These are phyloP conservation scores for Elongisporangium prolatum DNA, from an alignment of 352 stramenopile genomes.

Conservation along the genomic window DNA sequence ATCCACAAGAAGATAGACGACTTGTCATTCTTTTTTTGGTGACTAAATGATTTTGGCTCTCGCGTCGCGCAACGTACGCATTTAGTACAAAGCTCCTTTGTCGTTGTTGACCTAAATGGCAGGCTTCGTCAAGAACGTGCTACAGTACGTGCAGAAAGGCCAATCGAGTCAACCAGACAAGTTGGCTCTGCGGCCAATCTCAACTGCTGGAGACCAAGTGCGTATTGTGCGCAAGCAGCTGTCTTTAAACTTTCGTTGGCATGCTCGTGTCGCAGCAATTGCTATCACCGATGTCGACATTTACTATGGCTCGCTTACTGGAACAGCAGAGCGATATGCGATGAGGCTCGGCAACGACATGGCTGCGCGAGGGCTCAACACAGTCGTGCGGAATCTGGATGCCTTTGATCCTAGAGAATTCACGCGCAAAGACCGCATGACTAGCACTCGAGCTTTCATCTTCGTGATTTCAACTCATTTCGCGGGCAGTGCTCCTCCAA, in stretches of 20 bases:
- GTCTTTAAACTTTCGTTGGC: constrained; percentile 8
- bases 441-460: constrained; percentile 38
- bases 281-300: constrained; percentile 64
- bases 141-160: background rate
- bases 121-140: background rate
- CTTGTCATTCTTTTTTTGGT: background rate
- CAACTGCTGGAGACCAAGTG: background rate
- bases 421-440: constrained; percentile 20
- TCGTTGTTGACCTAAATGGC: background rate
- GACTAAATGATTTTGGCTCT: background rate
- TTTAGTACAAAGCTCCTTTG: background rate
- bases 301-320: constrained; percentile 94
- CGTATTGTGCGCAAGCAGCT: constrained; percentile 4
- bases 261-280: constrained; percentile 9
- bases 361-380: constrained; percentile 41
- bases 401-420: constrained; percentile 48
- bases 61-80: background rate
- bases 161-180: background rate
- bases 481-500: constrained; percentile 93
- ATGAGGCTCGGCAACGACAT: constrained; percentile 74
- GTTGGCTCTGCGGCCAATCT: background rate
- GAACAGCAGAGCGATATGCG: constrained; percentile 91
- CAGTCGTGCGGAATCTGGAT: constrained; percentile 84
- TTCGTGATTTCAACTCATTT: constrained; percentile 96
- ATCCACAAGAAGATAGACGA: too few relatives aligned